Evolutionary conservation across 1,139 yeast genomes (phyloP).

Genomic region (Neolecta irregularis): DNA sequence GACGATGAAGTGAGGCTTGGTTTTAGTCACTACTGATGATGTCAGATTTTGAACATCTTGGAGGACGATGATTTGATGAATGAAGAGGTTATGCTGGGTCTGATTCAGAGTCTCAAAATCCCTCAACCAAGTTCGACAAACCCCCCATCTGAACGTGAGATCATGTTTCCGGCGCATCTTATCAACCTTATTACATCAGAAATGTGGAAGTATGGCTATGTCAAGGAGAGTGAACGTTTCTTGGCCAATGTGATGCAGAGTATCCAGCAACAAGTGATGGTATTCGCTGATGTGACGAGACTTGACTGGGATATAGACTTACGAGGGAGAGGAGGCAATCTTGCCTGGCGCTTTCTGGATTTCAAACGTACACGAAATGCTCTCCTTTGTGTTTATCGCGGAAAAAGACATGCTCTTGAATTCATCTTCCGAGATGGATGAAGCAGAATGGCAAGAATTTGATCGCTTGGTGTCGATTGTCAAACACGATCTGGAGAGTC

Average conservation of each 20-base stretch:
- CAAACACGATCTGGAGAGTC: conserved; percentile 83
- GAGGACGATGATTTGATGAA: conserved; percentile 70
- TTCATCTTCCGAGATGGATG: conserved; percentile 70
- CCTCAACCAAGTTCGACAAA: conserved; percentile 76
- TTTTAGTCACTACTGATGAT: conserved; percentile 17
- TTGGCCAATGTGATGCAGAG: conserved; percentile 80
- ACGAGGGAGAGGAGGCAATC: conserved; percentile 70
- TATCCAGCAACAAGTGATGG: conserved; percentile 46
- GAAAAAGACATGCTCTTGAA: conserved; percentile 77
- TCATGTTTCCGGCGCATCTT: conserved; percentile 89
- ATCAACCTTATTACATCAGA: conserved; percentile 83
- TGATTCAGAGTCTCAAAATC: conserved; percentile 73
- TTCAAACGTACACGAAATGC: conserved; percentile 87
- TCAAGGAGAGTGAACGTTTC: conserved; percentile 81
- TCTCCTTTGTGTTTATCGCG: conserved; percentile 88
- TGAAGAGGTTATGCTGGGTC: conserved; percentile 73
- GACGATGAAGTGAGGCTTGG: conserved; percentile 12
- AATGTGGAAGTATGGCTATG: conserved; percentile 96
- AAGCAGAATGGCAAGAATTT: conserved; percentile 79
- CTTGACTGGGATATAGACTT: too few species aligned
- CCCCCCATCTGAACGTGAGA: conserved; percentile 65
- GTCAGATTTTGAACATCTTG: conserved; percentile 32
- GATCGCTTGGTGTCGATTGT: conserved; percentile 80
- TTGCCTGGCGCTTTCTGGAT: conserved; percentile 97
- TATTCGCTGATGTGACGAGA: too few species aligned